phyloP scores from a whole-genome alignment of 768 basidiomycete genomes.

The Suillus lakei region DNA sequence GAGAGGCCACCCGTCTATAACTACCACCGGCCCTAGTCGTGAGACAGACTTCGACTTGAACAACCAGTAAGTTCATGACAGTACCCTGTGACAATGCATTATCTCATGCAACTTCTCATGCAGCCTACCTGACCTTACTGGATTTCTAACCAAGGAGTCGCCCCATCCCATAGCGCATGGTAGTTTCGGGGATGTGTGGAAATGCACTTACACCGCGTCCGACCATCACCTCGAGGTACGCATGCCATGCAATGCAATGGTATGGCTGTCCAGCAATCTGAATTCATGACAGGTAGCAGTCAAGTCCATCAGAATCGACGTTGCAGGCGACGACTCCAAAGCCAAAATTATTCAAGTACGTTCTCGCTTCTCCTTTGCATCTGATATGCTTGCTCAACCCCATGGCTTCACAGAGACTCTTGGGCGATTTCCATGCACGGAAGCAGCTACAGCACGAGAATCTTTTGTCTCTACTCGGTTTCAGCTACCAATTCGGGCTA shows the following conservation, averaged over 20 bases:
- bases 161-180: conserved; percentile 5
- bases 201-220: conserved; percentile 2
- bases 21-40: not conserved
- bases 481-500: conserved; percentile 33
- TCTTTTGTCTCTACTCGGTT: conserved; percentile 33
- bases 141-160: not conserved
- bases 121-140: conserved; percentile 8
- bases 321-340: conserved; percentile 5
- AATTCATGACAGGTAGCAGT: conserved; percentile 14
- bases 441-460: conserved; percentile 30
- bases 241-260: not conserved
- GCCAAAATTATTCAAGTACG: conserved; percentile 8
- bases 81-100: not conserved
- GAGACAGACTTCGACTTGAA: not conserved
- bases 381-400: not conserved
- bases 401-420: conserved; percentile 14
- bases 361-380: not conserved
- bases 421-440: conserved; percentile 30
- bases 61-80: not conserved
- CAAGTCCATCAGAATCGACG: conserved; percentile 10
- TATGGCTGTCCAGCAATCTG: not conserved
- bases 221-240: not conserved
- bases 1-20: not conserved
- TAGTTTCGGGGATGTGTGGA: conserved; percentile 15
- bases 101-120: not conserved